Conservation (phyloP, 2,329 filamentous ascomycete genomes). For the Epichloe festucae region DNA sequence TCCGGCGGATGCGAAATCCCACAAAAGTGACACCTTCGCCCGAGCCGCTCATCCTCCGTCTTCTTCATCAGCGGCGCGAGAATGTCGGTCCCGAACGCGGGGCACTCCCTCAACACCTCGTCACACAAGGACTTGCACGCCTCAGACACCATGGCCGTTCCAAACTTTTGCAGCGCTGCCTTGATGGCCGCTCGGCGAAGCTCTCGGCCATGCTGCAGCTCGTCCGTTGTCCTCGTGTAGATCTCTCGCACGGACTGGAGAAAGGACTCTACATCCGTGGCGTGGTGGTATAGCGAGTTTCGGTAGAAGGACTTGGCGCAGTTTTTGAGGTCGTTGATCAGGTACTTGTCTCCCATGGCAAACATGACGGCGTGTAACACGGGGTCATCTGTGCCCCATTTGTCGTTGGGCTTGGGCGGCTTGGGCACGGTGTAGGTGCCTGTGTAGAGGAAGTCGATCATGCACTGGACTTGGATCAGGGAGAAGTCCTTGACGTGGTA, state of each 20-base stretch:
- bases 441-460: neutral
- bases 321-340: neutral
- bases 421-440: neutral
- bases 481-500: neutral
- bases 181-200: neutral
- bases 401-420: neutral
- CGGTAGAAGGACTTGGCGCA: neutral
- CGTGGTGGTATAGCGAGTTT: neutral
- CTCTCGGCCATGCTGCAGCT: neutral
- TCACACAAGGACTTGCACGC: neutral
- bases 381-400: neutral
- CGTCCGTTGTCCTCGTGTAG: neutral
- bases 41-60: neutral
- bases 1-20: neutral
- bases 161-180: neutral
- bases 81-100: neutral
- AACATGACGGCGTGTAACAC: constrained; percentile 1
- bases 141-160: neutral
- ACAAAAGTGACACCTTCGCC: neutral
- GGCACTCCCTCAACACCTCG: neutral
- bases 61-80: constrained; percentile 1
- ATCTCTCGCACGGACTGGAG: neutral
- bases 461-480: neutral
- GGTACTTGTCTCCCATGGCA: neutral
- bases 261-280: neutral